These are phyloP conservation scores for Botryotinia globosa DNA, from an alignment of 2,329 filamentous ascomycete genomes.

Conservation along the genomic window DNA sequence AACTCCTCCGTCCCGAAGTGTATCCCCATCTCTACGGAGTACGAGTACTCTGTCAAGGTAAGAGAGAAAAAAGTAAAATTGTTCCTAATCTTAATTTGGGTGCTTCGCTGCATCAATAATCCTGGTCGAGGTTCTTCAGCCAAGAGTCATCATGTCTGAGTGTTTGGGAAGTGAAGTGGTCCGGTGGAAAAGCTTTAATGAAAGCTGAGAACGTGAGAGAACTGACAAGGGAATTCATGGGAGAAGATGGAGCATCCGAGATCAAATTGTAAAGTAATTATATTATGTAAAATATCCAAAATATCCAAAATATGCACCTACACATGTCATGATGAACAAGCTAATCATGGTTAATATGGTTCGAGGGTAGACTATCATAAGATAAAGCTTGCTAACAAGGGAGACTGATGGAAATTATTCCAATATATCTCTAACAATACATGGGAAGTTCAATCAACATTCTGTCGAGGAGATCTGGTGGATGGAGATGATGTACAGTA, in stretches of 20 bases:
- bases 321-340: neutral
- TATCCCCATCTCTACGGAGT: neutral
- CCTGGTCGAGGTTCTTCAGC: neutral
- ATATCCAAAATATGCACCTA: neutral
- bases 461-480: neutral
- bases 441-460: neutral
- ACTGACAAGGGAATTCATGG: neutral
- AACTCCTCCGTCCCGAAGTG: neutral
- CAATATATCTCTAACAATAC: neutral
- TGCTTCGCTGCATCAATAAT: neutral
- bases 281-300: neutral
- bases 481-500: neutral
- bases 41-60: no score
- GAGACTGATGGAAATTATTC: neutral
- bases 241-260: neutral
- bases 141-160: neutral
- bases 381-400: neutral
- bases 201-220: no score
- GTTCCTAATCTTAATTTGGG: constrained; percentile 2
- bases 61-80: neutral
- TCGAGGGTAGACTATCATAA: no score
- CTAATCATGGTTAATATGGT: neutral
- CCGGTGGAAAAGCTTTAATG: neutral
- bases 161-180: neutral
- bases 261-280: neutral